Conservation (phyloP, 768 basidiomycete species). For the Infundibulicybe gibba region DNA sequence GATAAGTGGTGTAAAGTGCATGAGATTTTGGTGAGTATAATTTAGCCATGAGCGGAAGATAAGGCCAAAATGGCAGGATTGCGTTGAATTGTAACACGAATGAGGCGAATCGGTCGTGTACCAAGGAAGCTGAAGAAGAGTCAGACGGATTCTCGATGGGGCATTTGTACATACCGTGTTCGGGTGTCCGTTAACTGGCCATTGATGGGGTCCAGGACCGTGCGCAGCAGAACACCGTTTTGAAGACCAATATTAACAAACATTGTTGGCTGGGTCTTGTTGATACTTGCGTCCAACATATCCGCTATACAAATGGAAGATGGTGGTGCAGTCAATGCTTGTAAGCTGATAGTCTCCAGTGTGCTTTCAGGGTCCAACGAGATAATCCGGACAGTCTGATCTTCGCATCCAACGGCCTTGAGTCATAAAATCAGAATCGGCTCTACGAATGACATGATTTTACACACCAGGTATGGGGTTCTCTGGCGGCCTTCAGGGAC, state of each 20-base stretch:
- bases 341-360: conserved; percentile 91
- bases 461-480: conserved; percentile 84
- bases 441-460: background rate
- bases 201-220: conserved; percentile 91
- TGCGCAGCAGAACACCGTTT: conserved; percentile 93
- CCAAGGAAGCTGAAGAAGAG: conserved; percentile 76
- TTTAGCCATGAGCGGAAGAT: conserved; percentile 98
- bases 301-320: conserved; percentile 97
- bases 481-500: conserved; percentile 93
- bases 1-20: conserved; percentile 97
- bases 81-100: conserved; percentile 82
- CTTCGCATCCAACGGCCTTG: conserved; percentile 97
- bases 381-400: conserved; percentile 97
- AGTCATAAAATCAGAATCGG: conserved; percentile 4
- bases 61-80: conserved; percentile 92
- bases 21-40: conserved; percentile 93
- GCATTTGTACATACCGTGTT: conserved; percentile 59
- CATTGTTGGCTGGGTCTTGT: conserved; percentile 92
- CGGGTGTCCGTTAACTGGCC: conserved; percentile 96
- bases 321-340: conserved; percentile 94
- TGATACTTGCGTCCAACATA: conserved; percentile 95
- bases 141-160: conserved; percentile 1
- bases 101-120: conserved; percentile 84
- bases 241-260: conserved; percentile 98
- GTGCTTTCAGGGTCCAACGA: conserved; percentile 96